phyloP scores from a whole-genome alignment of 192 early-diverging fungal genomes.

The Mortierella alpina region DNA sequence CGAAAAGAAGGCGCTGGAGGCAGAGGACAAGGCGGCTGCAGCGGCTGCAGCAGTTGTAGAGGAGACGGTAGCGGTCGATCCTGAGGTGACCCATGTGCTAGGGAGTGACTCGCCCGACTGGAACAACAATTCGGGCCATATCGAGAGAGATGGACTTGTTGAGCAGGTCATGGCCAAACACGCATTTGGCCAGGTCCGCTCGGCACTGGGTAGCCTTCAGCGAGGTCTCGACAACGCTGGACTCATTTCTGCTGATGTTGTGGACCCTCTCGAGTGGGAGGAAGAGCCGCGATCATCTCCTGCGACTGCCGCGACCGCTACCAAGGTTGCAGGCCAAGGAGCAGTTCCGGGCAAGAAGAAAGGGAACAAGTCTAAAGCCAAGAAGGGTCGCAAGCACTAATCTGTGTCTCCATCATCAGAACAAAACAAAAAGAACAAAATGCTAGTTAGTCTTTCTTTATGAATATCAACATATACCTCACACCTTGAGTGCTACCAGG shows the following conservation, averaged over 20 bases:
- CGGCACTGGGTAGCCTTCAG: neutral
- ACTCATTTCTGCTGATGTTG: neutral
- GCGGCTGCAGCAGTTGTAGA: neutral
- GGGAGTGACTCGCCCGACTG: slow-evolving; percentile 35
- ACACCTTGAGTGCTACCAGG: no score
- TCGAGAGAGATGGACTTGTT: neutral
- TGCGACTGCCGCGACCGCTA: neutral
- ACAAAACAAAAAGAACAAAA: no score
- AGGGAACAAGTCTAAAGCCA: slow-evolving; percentile 21
- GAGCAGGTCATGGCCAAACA: neutral
- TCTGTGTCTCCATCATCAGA: no score
- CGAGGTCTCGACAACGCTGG: neutral
- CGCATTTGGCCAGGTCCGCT: slow-evolving; percentile 3
- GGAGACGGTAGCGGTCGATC: neutral
- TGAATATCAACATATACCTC: no score
- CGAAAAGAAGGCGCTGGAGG: slow-evolving; percentile 21
- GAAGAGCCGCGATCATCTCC: slow-evolving; percentile 9
- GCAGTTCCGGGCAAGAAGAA: slow-evolving; percentile 27
- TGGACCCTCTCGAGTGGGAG: slow-evolving; percentile 15
- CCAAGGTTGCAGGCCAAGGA: neutral
- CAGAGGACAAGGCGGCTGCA: slow-evolving; percentile 3
- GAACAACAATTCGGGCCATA: neutral
- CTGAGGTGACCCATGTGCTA: slow-evolving; percentile 34
- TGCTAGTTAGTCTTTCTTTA: no score
- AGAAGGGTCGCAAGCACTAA: slow-evolving; percentile 30